Percentiles rank a stretch among this genome's conserved stretches.
phyloP scores from a whole-genome alignment of 1,284 basidiomycete genomes.

The Caloboletus firmus region DNA sequence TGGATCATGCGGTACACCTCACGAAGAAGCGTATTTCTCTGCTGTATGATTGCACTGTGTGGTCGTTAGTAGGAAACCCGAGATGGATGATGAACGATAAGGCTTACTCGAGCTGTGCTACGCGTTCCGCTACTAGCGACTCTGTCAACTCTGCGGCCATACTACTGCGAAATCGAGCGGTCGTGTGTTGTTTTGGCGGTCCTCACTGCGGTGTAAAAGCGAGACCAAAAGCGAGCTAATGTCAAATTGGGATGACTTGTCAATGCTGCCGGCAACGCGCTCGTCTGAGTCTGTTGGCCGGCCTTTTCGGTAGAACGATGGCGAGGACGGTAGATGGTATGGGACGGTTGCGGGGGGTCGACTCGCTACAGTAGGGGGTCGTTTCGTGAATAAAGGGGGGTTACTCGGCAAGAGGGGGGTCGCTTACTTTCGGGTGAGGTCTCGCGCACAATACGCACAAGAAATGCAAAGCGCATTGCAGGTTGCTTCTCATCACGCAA shows the following conservation, averaged over 20 bases:
- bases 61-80: not conserved
- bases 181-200: slow-evolving; percentile 4
- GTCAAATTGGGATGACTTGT: not conserved
- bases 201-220: not conserved
- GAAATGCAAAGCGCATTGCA: not conserved
- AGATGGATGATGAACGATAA: not conserved
- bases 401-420: slow-evolving; percentile 7
- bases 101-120: slow-evolving; percentile 42
- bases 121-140: slow-evolving; percentile 41
- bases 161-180: slow-evolving; percentile 6
- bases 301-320: not conserved
- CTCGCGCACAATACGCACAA: too few species aligned
- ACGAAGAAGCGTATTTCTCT: slow-evolving; percentile 63
- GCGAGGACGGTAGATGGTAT: not conserved
- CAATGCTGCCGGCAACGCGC: slow-evolving; percentile 4
- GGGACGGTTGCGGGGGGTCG: slow-evolving; percentile 15
- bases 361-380: slow-evolving; percentile 2
- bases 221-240: not conserved
- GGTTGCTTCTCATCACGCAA: slow-evolving; percentile 2
- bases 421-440: not conserved
- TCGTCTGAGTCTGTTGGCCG: slow-evolving; percentile 1
- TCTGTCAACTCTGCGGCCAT: slow-evolving; percentile 29
- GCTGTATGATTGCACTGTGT: slow-evolving; percentile 55
- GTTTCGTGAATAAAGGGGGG: slow-evolving; percentile 5
- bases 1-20: slow-evolving; percentile 67